Percentiles rank a stretch among this genome's conserved stretches.
phyloP scores from a whole-genome alignment of 1,284 basidiomycete species.

The Trichosporon asahii region DNA sequence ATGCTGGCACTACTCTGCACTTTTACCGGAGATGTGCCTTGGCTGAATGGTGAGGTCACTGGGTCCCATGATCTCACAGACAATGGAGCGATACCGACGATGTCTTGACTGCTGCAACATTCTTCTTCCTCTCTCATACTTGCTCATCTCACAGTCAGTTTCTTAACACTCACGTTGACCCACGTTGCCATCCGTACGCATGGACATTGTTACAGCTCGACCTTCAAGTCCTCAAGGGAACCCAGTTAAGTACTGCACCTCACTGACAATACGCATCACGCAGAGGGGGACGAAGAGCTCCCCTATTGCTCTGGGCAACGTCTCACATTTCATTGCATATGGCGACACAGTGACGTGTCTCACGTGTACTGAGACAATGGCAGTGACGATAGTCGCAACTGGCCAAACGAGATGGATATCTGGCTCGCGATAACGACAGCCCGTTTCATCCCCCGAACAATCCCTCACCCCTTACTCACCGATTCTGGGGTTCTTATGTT shows the following conservation, averaged over 20 bases:
- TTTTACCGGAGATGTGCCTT: background rate
- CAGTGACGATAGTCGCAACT: background rate
- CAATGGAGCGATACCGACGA: background rate
- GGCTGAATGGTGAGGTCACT: background rate
- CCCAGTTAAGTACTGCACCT: background rate
- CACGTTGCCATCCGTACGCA: too few species aligned
- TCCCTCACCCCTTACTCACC: background rate
- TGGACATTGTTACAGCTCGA: too few species aligned
- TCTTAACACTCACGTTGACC: too few species aligned
- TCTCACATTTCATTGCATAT: background rate
- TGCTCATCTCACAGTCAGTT: too few species aligned
- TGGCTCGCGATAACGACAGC: background rate
- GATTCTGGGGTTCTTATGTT: background rate
- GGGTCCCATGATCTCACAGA: background rate
- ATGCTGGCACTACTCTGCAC: background rate
- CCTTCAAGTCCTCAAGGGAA: too few species aligned
- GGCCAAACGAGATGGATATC: background rate
- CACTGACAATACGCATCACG: background rate
- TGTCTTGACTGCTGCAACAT: background rate
- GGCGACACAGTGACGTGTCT: background rate
- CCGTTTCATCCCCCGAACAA: background rate
- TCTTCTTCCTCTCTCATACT: background rate
- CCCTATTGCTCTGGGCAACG: background rate
- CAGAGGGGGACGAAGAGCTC: too few species aligned
- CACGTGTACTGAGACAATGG: too few species aligned